Conservation (phyloP, 75 land plant genomes). For the Selaginella tamariscina region DNA sequence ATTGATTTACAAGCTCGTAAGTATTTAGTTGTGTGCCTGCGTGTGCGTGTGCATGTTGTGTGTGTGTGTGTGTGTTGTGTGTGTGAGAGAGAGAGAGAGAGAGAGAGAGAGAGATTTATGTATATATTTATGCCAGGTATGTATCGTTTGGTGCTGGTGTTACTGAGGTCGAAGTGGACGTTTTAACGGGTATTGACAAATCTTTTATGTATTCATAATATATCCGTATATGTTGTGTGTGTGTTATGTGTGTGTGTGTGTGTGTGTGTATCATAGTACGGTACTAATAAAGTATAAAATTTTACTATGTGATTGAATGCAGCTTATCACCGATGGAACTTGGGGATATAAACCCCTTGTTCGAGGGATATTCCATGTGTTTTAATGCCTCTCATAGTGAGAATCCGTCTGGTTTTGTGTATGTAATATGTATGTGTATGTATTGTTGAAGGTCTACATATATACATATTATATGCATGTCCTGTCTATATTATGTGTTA, state of each 20-base stretch:
- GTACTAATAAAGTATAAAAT: too few species aligned
- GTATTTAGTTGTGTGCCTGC: constrained; percentile 17
- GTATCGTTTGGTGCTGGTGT: constrained; percentile 36
- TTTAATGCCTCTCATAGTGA: constrained; percentile 24
- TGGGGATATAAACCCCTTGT: constrained; percentile 31
- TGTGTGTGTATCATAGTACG: too few species aligned
- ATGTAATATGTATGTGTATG: too few species aligned
- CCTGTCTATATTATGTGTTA: too few species aligned
- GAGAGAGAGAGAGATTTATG: too few species aligned
- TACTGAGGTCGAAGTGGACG: constrained; percentile 34
- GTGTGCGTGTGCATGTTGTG: constrained; percentile 23
- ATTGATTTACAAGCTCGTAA: constrained; percentile 36
- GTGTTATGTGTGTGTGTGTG: neutral
- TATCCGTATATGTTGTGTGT: neutral
- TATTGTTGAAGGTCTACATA: too few species aligned
- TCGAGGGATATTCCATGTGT: constrained; percentile 32
- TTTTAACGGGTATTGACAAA: constrained; percentile 29
- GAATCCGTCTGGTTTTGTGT: constrained; percentile 30
- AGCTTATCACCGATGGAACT: constrained; percentile 32
- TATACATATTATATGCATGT: too few species aligned
- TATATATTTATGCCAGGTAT: constrained; percentile 15
- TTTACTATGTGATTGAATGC: neutral
- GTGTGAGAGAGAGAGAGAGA: too few species aligned
- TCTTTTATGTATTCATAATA: neutral
- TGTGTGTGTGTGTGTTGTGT: neutral